Percentiles rank a stretch among this genome's conserved stretches.
These are phyloP conservation scores for Tagetes patula DNA, from an alignment of 129 eudicot species.

Conservation along the genomic window DNA sequence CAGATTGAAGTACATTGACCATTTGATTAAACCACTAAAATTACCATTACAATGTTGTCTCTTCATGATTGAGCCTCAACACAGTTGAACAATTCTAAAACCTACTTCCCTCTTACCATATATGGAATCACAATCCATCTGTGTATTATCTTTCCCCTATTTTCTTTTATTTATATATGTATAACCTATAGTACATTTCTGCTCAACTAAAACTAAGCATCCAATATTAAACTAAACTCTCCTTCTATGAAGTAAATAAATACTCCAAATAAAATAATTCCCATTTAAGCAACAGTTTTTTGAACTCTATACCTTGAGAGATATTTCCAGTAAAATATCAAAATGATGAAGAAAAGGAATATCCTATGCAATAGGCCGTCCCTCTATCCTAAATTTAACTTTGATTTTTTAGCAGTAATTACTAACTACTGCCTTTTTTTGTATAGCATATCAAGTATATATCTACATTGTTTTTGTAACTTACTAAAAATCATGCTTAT, in stretches of 20 bases:
- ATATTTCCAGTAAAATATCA: slow-evolving; percentile 15
- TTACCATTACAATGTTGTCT: too few species aligned
- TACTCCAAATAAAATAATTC: neutral
- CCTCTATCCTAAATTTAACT: neutral
- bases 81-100: neutral
- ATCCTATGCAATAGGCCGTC: neutral
- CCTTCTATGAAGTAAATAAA: slow-evolving; percentile 5
- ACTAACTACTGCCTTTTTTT: neutral
- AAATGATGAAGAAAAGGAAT: slow-evolving; percentile 14
- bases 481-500: too few species aligned
- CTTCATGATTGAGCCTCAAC: too few species aligned
- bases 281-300: slow-evolving; percentile 6
- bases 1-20: neutral
- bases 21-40: neutral
- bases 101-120: neutral
- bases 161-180: neutral
- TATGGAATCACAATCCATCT: neutral
- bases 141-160: neutral
- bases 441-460: slow-evolving; percentile 7
- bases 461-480: neutral
- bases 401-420: slow-evolving; percentile 14
- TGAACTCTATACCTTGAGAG: slow-evolving; percentile 18
- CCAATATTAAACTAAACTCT: slow-evolving; percentile 15
- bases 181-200: neutral
- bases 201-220: slow-evolving; percentile 6